phyloP scores from a whole-genome alignment of 768 basidiomycete species.

The Gymnopilus junonius region DNA sequence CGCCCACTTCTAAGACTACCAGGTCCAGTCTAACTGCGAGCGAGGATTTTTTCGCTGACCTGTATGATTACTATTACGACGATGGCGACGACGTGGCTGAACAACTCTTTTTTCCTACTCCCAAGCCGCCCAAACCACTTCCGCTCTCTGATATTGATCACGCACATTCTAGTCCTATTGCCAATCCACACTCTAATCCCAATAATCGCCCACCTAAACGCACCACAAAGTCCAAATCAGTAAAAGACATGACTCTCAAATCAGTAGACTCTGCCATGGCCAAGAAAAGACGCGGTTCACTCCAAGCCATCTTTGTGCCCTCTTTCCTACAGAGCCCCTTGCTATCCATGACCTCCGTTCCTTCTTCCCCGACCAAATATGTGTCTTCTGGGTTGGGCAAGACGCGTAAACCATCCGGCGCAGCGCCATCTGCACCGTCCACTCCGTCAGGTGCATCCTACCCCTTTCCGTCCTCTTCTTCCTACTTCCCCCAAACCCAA shows the following conservation, averaged over 20 bases:
- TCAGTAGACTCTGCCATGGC: conserved; percentile 26
- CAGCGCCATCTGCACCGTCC: conserved; percentile 7
- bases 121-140: background rate
- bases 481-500: background rate
- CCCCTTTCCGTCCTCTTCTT: background rate
- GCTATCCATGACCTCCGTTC: conserved; percentile 29
- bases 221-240: conserved; percentile 18
- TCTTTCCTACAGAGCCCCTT: conserved; percentile 42
- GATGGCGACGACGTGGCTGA: conserved; percentile 4
- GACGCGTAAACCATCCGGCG: conserved; percentile 20
- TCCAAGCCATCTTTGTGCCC: conserved; percentile 55
- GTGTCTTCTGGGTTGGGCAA: conserved; percentile 3
- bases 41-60: conserved; percentile 16
- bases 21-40: background rate
- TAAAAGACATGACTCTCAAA: conserved; percentile 15
- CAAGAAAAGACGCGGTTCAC: conserved; percentile 55
- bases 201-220: conserved; percentile 2
- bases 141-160: background rate
- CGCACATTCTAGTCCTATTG: background rate
- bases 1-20: no score
- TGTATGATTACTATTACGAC: conserved; percentile 19
- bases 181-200: background rate
- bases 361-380: conserved; percentile 21
- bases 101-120: background rate
- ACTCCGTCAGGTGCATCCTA: conserved; percentile 6